Evolutionary conservation across 352 stramenopile genomes (phyloP), one percentile per base, ranked within the genome.

Genomic region (Thalassiosira gravida): DNA sequence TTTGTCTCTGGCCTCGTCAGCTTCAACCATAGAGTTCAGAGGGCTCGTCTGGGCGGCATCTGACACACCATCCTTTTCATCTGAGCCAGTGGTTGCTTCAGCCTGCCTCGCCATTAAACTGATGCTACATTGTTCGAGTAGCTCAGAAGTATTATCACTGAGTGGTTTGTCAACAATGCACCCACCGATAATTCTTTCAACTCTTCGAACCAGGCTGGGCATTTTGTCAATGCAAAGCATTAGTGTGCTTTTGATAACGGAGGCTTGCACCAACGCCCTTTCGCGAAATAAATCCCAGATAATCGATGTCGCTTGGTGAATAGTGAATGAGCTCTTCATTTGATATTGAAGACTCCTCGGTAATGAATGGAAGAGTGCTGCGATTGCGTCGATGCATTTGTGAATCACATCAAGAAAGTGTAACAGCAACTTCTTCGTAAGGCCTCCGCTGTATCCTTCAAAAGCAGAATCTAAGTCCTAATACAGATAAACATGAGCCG

Each of bases 221-320:
- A 84, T 70, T 74, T 77, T 74, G 14, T 77, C 69, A 44, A 84
- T 55, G 32, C 76, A 84, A 50, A 84, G 30, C 62, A 53, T 71
- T 24, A 80, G 30, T 37, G 52, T 55, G 9, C 44, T 58, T 70
- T 74, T 84, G 11, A 84, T 39, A 27, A 77, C 25, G 46, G 56
- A 65, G 0, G 66, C 59, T 64, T 73, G 29, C 22, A 37, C 13
- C 50, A 82, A 69, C 57, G 47, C 25, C 30, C 77, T 66, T 20
- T 82, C 76, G 16, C 44, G 56, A 56, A 80, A 80, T 35, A 67
- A 35, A 50, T 59, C 61, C 76, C 76, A 84, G 39, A 84, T 59
- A 13, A 74, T 63, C 11, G n/a, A 16, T 35, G 49, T 68, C 11
- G 70, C 58, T 16, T 77, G 6, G n/a, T 66, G 29, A 62, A 84